A percentile compares a stretch with the other conserved stretches of the same genome.
Conservation (phyloP, 192 early-diverging fungal species). For the Coemansia sp. region DNA sequence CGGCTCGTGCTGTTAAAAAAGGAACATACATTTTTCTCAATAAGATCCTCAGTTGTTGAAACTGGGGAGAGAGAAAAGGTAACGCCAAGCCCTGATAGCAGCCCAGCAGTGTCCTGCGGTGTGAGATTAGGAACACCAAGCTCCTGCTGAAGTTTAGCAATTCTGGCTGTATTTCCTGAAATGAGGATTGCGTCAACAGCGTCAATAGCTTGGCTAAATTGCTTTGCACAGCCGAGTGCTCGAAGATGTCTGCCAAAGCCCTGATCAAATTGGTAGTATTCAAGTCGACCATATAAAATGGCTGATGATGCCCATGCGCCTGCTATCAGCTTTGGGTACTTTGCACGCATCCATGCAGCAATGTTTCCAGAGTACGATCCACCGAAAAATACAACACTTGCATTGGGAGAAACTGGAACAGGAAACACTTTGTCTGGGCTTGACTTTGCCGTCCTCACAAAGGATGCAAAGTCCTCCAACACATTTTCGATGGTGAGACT, state of each 20-base stretch:
- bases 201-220: constrained; percentile 28
- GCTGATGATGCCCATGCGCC: constrained; percentile 70
- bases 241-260: constrained; percentile 37
- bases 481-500: constrained; percentile 37
- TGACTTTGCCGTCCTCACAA: constrained; percentile 19
- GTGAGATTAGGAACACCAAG: constrained; percentile 37
- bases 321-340: constrained; percentile 62
- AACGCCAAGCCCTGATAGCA: constrained; percentile 24
- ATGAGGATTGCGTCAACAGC: constrained; percentile 50
- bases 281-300: constrained; percentile 59
- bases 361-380: constrained; percentile 72
- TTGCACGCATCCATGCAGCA: constrained; percentile 71
- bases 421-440: constrained; percentile 14
- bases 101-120: constrained; percentile 27
- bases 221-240: constrained; percentile 32
- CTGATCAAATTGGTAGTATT: constrained; percentile 63
- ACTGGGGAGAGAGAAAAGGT: constrained; percentile 28
- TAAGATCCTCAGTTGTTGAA: constrained; percentile 1
- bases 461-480: constrained; percentile 35
- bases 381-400: constrained; percentile 67
- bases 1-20: constrained; percentile 20
- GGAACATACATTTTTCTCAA: constrained; percentile 25
- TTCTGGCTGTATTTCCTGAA: constrained; percentile 7
- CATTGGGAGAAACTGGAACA: constrained; percentile 9
- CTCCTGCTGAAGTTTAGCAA: constrained; percentile 14